Conservation (phyloP, 192 early-diverging fungal genomes). For the Backusella australiensis region DNA sequence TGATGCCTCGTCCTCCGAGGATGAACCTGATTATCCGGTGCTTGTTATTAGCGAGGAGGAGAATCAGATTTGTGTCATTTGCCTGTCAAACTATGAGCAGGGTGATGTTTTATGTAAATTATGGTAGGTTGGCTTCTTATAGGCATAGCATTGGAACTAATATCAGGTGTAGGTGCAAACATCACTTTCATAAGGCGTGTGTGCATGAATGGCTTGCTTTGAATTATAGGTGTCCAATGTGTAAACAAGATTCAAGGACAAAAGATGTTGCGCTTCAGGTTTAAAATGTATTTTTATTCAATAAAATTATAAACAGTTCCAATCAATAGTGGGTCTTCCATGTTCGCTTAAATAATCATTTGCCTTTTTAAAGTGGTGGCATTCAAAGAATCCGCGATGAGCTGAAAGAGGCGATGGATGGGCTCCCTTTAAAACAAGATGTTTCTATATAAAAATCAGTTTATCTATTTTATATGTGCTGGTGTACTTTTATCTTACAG, state of each 20-base stretch:
- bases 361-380: constrained; percentile 81
- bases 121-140: constrained; percentile 35
- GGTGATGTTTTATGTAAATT: constrained; percentile 68
- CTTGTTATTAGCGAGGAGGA: constrained; percentile 27
- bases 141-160: no score
- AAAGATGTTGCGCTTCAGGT: constrained; percentile 21
- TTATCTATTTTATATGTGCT: background rate
- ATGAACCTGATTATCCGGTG: constrained; percentile 13
- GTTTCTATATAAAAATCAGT: constrained; percentile 49
- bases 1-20: background rate
- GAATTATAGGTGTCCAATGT: constrained; percentile 75
- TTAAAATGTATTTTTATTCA: background rate
- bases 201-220: constrained; percentile 80
- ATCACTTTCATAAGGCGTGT: constrained; percentile 83
- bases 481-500: background rate
- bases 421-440: constrained; percentile 79
- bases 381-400: constrained; percentile 83
- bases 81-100: constrained; percentile 72
- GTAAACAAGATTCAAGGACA: constrained; percentile 57
- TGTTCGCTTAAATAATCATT: constrained; percentile 76
- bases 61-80: constrained; percentile 69
- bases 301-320: constrained; percentile 47
- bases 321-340: constrained; percentile 63
- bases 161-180: constrained; percentile 41
- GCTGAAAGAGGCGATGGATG: constrained; percentile 93